phyloP scores from a whole-genome alignment of 2,329 filamentous ascomycete species.

The Alternaria alternata region DNA sequence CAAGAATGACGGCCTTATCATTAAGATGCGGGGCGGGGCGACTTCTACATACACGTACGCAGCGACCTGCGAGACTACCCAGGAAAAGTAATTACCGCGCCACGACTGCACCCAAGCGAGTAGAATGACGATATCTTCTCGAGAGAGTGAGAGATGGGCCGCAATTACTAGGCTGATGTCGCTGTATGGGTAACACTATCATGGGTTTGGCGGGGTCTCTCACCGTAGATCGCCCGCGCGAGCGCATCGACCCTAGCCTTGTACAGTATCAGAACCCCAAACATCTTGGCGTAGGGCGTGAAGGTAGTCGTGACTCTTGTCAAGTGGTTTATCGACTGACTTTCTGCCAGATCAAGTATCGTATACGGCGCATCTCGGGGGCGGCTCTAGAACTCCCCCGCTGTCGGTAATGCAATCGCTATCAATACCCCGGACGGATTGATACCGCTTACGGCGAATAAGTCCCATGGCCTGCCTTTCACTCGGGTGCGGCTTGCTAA shows the following conservation, averaged over 20 bases:
- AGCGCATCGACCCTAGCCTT: conserved; percentile 39
- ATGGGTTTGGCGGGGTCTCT: conserved; percentile 32
- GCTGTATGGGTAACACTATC: conserved; percentile 25
- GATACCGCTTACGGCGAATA: conserved; percentile 10
- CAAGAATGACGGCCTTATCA: conserved; percentile 19
- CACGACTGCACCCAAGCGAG: conserved; percentile 11
- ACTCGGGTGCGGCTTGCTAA: not conserved
- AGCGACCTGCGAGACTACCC: conserved; percentile 12
- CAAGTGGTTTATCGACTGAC: conserved; percentile 16
- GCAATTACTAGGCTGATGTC: conserved; percentile 15
- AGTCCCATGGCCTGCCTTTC: conserved; percentile 6
- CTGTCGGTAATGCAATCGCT: conserved; percentile 17
- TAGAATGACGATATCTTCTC: conserved; percentile 8
- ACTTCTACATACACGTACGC: conserved; percentile 18
- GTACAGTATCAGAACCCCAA: conserved; percentile 44
- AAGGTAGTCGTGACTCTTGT: conserved; percentile 12
- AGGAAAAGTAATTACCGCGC: conserved; percentile 20
- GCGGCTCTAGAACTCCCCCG: conserved; percentile 25
- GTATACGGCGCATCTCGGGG: conserved; percentile 17
- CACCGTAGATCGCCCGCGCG: conserved; percentile 27
- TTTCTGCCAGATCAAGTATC: conserved; percentile 15
- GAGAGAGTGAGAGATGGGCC: conserved; percentile 2
- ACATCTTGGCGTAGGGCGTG: conserved; percentile 25
- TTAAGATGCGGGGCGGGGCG: conserved; percentile 19
- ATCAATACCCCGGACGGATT: conserved; percentile 14